Evolutionary conservation across 768 basidiomycete species (phyloP).

Genomic region (Xerocomellus dryophilus): DNA sequence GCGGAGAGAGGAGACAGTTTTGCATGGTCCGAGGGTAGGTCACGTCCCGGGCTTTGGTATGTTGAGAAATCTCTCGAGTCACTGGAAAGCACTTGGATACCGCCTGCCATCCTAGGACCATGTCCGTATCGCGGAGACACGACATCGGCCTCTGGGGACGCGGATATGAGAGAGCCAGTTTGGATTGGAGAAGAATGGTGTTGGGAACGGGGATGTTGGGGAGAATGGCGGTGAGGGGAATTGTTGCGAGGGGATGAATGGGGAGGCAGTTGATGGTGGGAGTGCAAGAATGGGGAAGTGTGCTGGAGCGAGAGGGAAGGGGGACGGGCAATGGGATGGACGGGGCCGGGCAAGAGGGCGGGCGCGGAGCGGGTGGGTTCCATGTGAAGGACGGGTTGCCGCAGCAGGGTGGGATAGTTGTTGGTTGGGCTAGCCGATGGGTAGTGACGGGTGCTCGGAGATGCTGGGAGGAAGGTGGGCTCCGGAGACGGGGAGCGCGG

Average conservation of each 20-base stretch:
- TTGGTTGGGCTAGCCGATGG: constrained; percentile 21
- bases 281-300: constrained; percentile 14
- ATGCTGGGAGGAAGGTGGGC: constrained; percentile 4
- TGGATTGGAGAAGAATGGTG: constrained; percentile 12
- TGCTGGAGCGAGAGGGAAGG: constrained; percentile 13
- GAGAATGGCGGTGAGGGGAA: constrained; percentile 21
- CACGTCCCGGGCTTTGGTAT: constrained; percentile 16
- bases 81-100: constrained; percentile 21
- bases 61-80: constrained; percentile 13
- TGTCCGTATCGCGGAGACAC: constrained; percentile 21
- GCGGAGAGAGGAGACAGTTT: constrained; percentile 13
- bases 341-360: background rate
- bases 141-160: background rate
- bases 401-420: constrained; percentile 25
- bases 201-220: constrained; percentile 17
- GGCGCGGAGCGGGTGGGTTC: constrained; percentile 12
- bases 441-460: constrained; percentile 18
- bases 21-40: constrained; percentile 2
- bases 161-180: too few species aligned
- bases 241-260: constrained; percentile 16
- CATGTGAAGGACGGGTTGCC: constrained; percentile 11
- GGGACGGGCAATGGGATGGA: background rate
- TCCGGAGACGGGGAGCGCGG: constrained; percentile 15
- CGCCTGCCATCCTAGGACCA: constrained; percentile 30
- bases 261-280: background rate